phyloP scores from a whole-genome alignment of 129 eudicot genomes.

The Centrapalus pauciflorus region DNA sequence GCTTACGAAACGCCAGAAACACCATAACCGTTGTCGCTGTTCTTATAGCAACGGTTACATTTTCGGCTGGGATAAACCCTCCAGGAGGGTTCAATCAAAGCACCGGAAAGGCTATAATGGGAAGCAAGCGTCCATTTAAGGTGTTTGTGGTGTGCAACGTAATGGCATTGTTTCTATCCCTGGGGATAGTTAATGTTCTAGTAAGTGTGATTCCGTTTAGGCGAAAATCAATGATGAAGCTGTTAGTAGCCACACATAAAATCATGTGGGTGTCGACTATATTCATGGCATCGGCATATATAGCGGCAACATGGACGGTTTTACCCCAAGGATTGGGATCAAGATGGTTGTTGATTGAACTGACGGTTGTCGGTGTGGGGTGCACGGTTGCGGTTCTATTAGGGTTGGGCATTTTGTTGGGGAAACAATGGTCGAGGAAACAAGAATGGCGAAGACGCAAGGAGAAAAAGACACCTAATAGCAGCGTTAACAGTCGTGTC shows the following conservation, averaged over 20 bases:
- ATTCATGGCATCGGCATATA: conserved; percentile 44
- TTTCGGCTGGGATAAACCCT: conserved; percentile 51
- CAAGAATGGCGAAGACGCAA: conserved; percentile 38
- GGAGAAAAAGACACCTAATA: conserved; percentile 32
- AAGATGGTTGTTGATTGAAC: conserved; percentile 29
- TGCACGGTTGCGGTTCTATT: conserved; percentile 31
- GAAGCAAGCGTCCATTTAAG: conserved; percentile 25
- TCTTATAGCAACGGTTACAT: conserved; percentile 51
- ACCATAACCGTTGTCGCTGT: conserved; percentile 53
- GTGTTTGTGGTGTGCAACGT: conserved; percentile 46
- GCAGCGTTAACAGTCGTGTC: conserved; percentile 37
- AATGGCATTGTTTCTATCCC: conserved; percentile 44
- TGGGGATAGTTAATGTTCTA: conserved; percentile 47
- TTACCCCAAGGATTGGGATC: conserved; percentile 34
- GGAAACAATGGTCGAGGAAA: conserved; percentile 41
- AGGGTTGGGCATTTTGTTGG: conserved; percentile 38
- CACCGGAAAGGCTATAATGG: conserved; percentile 41
- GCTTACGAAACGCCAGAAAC: conserved; percentile 51
- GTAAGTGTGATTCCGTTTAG: conserved; percentile 49
- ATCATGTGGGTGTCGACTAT: conserved; percentile 52
- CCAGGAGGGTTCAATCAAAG: conserved; percentile 49
- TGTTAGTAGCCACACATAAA: conserved; percentile 35
- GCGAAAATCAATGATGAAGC: conserved; percentile 40
- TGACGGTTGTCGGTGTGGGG: conserved; percentile 40
- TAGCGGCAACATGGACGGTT: conserved; percentile 40